Evolutionary conservation across 148 eudicot genomes (phyloP).

Genomic region (Persicaria maculosa): DNA sequence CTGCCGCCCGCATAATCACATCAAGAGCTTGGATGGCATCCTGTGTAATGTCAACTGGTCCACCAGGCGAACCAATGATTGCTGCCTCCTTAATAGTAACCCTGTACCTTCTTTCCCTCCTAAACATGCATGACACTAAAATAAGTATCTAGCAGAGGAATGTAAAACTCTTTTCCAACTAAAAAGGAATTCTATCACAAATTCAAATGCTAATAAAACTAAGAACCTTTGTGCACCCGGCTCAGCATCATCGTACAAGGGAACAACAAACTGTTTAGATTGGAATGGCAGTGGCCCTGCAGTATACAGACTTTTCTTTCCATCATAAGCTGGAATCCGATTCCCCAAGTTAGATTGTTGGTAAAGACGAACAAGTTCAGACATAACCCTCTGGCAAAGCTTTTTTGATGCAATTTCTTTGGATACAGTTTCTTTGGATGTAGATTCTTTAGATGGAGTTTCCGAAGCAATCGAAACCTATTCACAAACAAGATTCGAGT

Average conservation of each 20-base stretch:
- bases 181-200: background rate
- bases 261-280: constrained; percentile 31
- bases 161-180: background rate
- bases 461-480: constrained; percentile 40
- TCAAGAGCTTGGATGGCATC: constrained; percentile 49
- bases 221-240: constrained; percentile 17
- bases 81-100: constrained; percentile 38
- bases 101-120: constrained; percentile 32
- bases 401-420: constrained; percentile 27
- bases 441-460: constrained; percentile 20
- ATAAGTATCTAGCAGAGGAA: background rate
- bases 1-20: constrained; percentile 37
- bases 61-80: constrained; percentile 29
- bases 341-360: constrained; percentile 32
- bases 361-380: constrained; percentile 25
- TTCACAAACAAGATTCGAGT: background rate
- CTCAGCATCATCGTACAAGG: constrained; percentile 25
- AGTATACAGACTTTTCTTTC: constrained; percentile 41
- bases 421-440: background rate
- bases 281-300: constrained; percentile 41
- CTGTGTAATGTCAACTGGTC: constrained; percentile 33
- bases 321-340: constrained; percentile 46
- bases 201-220: background rate
- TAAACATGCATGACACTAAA: constrained; percentile 8
- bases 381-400: constrained; percentile 32